These are phyloP conservation scores for Leptosphaerulina australis DNA, from an alignment of 2,329 filamentous ascomycete species.

Conservation along the genomic window DNA sequence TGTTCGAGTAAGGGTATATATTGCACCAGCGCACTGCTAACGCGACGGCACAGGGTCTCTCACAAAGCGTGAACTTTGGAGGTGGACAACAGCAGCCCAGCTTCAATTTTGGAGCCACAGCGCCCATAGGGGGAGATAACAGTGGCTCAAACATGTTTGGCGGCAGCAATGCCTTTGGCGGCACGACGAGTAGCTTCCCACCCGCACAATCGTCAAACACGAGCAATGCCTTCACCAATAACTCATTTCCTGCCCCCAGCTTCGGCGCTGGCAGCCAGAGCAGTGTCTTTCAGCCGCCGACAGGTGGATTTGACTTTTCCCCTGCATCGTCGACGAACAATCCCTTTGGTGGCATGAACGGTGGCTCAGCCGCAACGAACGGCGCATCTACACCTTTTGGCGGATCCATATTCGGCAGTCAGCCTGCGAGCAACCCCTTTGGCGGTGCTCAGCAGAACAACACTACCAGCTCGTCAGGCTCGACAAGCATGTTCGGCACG, in stretches of 20 bases:
- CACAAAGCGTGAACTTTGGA: constrained; percentile 31
- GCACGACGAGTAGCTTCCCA: constrained; percentile 41
- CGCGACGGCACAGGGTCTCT: constrained; percentile 27
- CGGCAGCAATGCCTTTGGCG: constrained; percentile 23
- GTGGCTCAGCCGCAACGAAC: constrained; percentile 29
- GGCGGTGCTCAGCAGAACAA: constrained; percentile 28
- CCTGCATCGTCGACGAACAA: constrained; percentile 24
- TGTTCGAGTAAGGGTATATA: constrained; percentile 15
- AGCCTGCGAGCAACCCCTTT: constrained; percentile 30
- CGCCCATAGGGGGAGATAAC: constrained; percentile 24
- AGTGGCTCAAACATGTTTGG: constrained; percentile 18
- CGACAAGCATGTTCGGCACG: constrained; percentile 26
- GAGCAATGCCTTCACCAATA: constrained; percentile 35
- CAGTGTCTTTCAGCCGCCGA: constrained; percentile 34
- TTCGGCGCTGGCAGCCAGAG: constrained; percentile 33
- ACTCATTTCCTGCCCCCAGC: constrained; percentile 41
- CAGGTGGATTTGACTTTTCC: constrained; percentile 38
- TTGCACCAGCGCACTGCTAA: constrained; percentile 25
- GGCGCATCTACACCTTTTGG: constrained; percentile 28
- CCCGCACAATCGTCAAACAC: constrained; percentile 35
- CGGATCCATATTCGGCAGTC: constrained; percentile 27
- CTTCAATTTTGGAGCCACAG: constrained; percentile 36
- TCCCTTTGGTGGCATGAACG: constrained; percentile 29
- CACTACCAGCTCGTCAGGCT: constrained; percentile 18
- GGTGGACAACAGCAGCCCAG: constrained; percentile 23